A percentile compares a stretch with the other conserved stretches of the same genome.
These are phyloP conservation scores for Flammula alnicola DNA, from an alignment of 1,284 basidiomycete genomes.

Conservation along the genomic window DNA sequence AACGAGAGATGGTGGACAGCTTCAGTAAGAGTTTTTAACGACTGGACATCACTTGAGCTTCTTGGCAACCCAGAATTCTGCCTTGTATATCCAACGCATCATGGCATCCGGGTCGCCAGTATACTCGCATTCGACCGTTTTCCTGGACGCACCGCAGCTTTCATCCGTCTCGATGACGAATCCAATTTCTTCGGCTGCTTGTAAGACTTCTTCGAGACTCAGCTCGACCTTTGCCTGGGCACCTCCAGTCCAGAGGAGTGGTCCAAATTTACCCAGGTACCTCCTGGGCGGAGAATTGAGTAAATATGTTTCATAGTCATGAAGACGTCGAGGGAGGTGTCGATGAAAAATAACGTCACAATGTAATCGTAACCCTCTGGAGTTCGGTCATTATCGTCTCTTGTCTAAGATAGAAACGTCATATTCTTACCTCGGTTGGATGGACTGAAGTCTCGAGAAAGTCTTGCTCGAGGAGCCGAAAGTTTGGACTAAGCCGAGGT, in stretches of 20 bases:
- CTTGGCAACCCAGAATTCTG: slow-evolving; percentile 67
- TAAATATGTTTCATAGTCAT: slow-evolving; percentile 58
- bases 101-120: slow-evolving; percentile 63
- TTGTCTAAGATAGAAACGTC: slow-evolving; percentile 18
- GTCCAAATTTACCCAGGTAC: slow-evolving; percentile 73
- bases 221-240: slow-evolving; percentile 60
- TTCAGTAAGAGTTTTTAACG: not conserved
- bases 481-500: slow-evolving; percentile 47
- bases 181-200: slow-evolving; percentile 52
- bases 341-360: slow-evolving; percentile 73
- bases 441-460: slow-evolving; percentile 48
- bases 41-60: slow-evolving; percentile 37
- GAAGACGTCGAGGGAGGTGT: slow-evolving; percentile 65
- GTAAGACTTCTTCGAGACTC: slow-evolving; percentile 62
- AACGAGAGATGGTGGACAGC: not conserved
- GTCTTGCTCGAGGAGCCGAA: slow-evolving; percentile 55
- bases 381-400: not conserved
- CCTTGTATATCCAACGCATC: slow-evolving; percentile 70
- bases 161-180: slow-evolving; percentile 41
- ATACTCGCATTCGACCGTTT: slow-evolving; percentile 63
- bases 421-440: not conserved
- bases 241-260: slow-evolving; percentile 64
- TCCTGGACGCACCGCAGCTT: slow-evolving; percentile 35
- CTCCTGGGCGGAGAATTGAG: slow-evolving; percentile 56
- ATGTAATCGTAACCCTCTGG: slow-evolving; percentile 55